Conservation (phyloP, 768 basidiomycete species). For the Lentinula aciculospora region DNA sequence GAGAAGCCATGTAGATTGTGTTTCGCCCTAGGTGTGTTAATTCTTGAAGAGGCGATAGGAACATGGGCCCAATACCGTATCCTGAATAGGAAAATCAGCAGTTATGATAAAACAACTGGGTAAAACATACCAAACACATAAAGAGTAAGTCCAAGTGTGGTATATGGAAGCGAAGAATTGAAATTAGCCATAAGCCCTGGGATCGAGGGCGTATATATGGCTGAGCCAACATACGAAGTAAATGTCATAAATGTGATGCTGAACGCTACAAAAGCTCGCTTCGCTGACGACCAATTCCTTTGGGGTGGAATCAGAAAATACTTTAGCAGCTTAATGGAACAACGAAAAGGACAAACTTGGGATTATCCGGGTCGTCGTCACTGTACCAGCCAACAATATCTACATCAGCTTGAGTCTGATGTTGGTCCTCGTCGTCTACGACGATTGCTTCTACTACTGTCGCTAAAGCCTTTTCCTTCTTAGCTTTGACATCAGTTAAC, state of each 20-base stretch:
- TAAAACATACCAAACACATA: conserved; percentile 19
- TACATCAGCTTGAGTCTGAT: too few relatives aligned
- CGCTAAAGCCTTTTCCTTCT: too few relatives aligned
- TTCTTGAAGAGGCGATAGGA: conserved; percentile 25
- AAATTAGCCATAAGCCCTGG: conserved; percentile 19
- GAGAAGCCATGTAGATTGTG: conserved; percentile 24
- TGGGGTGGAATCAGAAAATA: background rate
- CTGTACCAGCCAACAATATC: conserved; percentile 21
- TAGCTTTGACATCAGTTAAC: too few relatives aligned
- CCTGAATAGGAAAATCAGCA: background rate
- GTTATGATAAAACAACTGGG: background rate
- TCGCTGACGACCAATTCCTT: conserved; percentile 25
- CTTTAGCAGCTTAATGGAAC: background rate
- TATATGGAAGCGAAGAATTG: conserved; percentile 20
- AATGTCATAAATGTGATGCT: conserved; percentile 26
- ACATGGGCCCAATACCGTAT: conserved; percentile 21
- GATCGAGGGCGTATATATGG: conserved; percentile 26
- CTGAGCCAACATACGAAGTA: conserved; percentile 27
- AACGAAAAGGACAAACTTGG: conserved; percentile 16
- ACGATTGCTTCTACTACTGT: conserved; percentile 13
- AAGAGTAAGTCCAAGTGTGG: conserved; percentile 21
- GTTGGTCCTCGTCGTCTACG: too few relatives aligned
- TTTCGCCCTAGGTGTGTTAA: conserved; percentile 25
- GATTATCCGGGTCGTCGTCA: conserved; percentile 22
- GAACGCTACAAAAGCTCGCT: conserved; percentile 23